Evolutionary conservation across 2,329 filamentous ascomycete species (phyloP).

Genomic region (Aspergillus sp.): DNA sequence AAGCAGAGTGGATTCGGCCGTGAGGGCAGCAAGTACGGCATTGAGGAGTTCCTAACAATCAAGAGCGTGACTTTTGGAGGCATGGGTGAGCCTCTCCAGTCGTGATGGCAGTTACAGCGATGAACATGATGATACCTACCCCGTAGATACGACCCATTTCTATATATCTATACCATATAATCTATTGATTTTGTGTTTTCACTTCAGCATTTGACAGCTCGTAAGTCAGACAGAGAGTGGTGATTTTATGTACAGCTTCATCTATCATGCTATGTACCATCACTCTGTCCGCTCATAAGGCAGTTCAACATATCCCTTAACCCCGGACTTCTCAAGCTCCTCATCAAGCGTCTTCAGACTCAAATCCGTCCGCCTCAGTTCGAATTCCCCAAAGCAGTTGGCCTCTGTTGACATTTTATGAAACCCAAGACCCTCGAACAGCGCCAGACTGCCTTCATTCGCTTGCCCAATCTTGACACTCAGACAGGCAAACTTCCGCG

Average conservation of each 20-base stretch:
- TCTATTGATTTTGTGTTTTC: too few species aligned
- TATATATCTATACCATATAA: too few species aligned
- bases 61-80: constrained; percentile 66
- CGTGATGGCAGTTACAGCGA: constrained; percentile 9
- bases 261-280: neutral
- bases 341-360: constrained; percentile 17
- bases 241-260: too few species aligned
- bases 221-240: too few species aligned
- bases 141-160: too few species aligned
- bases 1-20: constrained; percentile 78
- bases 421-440: constrained; percentile 62
- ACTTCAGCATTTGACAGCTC: too few species aligned
- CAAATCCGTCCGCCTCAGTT: constrained; percentile 45
- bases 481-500: constrained; percentile 38
- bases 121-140: too few species aligned
- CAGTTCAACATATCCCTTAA: constrained; percentile 35
- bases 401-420: constrained; percentile 42
- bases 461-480: constrained; percentile 58
- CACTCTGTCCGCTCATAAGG: constrained; percentile 25
- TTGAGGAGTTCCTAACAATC: constrained; percentile 69
- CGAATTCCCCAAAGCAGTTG: constrained; percentile 67
- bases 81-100: constrained; percentile 55
- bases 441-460: constrained; percentile 52
- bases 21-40: constrained; percentile 72
- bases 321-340: constrained; percentile 24